Evolutionary conservation across 1,284 basidiomycete species (phyloP), one percentile per base, ranked within the genome.

Genomic region (Tetrapyrgos nigripes): DNA sequence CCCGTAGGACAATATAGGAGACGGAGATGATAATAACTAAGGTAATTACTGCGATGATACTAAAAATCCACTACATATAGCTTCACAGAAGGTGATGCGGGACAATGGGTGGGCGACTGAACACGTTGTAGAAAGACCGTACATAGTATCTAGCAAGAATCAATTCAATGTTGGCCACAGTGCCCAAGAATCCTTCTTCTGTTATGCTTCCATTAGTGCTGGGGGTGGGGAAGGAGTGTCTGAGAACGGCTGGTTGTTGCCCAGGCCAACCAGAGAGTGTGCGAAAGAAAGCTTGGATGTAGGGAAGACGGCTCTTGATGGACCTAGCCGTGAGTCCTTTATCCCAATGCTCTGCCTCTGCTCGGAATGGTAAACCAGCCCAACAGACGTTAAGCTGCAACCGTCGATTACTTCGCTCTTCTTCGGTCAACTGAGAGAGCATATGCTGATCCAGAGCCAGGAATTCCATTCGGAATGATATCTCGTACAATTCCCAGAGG

Each of bases 401-500:
- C 26, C 37, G 29, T 21, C 31, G 9, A 2, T 35, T 6, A 17
- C 14, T 14, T 35, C 31, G 37, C 4, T 19, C 19, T 29, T 50
- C 48, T 31, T 31, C 6, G 9, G 17, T 4, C 33, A 53, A 37
- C 23, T 51, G 8, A 9, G 50, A 31, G 3, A 51, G 23, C 10
- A 51, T 2, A 10, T 13, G 17, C 10, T n/a, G 10, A n/a, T 53
- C 51, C 4, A 53, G 51, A 3, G 51, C 26, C 21, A 43, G 3
- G 11, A 53, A 10, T 23, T 53, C 51, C n/a, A n/a, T n/a, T 19
- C 51, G 40, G 27, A 53, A 53, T 3, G 28, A 40, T 14, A 29
- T 13, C 19, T 53, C 51, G n/a, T 28, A 45, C 14, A 53, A 24
- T 23, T 53, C 51, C 51, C 51, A 53, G 9, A 53, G 9, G 8